Conservation (phyloP, 495 filamentous ascomycete genomes). For the Lentithecium fluviatile region DNA sequence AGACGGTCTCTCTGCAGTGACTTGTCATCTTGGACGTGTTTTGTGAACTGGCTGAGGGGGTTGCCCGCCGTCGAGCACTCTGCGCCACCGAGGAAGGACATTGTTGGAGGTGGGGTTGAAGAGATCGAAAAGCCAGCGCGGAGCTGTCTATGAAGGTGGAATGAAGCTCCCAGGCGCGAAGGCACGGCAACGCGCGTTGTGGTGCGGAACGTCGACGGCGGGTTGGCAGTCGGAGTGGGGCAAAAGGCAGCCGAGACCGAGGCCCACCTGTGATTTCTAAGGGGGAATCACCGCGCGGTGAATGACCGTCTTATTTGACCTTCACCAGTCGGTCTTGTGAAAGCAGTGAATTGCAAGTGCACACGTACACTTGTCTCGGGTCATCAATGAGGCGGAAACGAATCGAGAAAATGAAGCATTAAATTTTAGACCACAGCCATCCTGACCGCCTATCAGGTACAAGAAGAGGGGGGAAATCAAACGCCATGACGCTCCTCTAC, state of each 20-base stretch:
- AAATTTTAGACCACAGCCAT: background rate
- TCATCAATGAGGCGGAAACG: too few species aligned
- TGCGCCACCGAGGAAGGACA: conserved; percentile 93
- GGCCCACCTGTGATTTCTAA: too few species aligned
- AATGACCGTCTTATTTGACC: too few species aligned
- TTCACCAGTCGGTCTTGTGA: too few species aligned
- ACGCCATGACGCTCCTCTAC: conserved; percentile 16
- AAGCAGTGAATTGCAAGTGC: too few species aligned
- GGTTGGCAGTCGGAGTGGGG: background rate
- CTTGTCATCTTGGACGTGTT: conserved; percentile 92
- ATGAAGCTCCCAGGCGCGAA: background rate
- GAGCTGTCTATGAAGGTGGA: background rate
- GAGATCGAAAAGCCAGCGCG: background rate
- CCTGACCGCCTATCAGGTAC: background rate
- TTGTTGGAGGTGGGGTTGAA: conserved; percentile 39
- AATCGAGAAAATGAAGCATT: too few species aligned
- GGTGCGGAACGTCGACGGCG: background rate
- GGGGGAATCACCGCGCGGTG: too few species aligned
- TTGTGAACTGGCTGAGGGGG: conserved; percentile 93
- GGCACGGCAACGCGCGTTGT: background rate
- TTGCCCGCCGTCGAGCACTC: conserved; percentile 97
- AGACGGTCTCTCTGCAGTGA: conserved; percentile 87
- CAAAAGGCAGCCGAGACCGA: conserved; percentile 5
- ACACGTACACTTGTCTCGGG: background rate
- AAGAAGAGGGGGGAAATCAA: conserved; percentile 9